Conservation (phyloP, 768 basidiomycete genomes). For the Termitomyces bulborhizus region DNA sequence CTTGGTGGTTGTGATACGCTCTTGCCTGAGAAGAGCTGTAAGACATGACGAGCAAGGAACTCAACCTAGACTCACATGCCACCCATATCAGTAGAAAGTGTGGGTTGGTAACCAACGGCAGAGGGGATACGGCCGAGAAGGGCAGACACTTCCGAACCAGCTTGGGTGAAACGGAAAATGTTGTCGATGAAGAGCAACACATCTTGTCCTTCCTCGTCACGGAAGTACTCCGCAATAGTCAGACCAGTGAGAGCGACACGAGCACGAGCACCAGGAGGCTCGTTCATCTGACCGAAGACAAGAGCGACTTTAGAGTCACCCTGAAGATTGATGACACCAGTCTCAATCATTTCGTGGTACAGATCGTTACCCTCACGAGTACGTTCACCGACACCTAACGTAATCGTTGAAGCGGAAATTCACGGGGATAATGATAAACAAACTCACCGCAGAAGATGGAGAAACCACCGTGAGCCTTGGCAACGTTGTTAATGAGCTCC, state of each 20-base stretch:
- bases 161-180: constrained; percentile 99
- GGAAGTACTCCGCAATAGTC: constrained; percentile 99
- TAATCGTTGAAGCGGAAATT: neutral
- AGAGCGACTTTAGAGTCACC: constrained; percentile 99
- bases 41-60: constrained; percentile 5
- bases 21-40: constrained; percentile 58
- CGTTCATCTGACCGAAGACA: constrained; percentile 99
- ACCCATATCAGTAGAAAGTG: constrained; percentile 99
- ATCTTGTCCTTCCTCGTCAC: constrained; percentile 99
- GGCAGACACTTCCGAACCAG: constrained; percentile 99
- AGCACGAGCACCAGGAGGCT: constrained; percentile 99
- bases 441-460: constrained; percentile 92
- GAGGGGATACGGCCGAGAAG: constrained; percentile 99
- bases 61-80: constrained; percentile 64
- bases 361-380: constrained; percentile 99
- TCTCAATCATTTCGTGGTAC: constrained; percentile 99
- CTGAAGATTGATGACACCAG: constrained; percentile 99
- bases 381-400: constrained; percentile 94
- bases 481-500: constrained; percentile 99
- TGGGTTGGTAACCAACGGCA: constrained; percentile 99
- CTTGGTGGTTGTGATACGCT: constrained; percentile 99
- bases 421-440: neutral
- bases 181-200: constrained; percentile 99
- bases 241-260: constrained; percentile 99
- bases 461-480: constrained; percentile 99